Conservation (phyloP, 2,329 filamentous ascomycete genomes). For the Knufia petricola region DNA sequence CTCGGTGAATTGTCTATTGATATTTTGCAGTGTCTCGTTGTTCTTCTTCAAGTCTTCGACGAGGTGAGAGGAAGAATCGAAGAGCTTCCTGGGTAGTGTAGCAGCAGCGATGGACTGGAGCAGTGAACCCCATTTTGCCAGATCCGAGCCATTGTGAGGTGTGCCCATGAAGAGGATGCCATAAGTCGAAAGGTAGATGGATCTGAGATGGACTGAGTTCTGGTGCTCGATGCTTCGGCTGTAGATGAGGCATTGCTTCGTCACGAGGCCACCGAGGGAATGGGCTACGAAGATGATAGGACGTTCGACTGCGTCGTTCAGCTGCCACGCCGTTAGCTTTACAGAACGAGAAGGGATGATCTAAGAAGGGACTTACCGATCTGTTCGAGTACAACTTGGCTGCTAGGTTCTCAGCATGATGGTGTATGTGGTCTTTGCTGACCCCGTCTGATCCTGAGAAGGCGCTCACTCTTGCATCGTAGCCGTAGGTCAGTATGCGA, state of each 20-base stretch:
- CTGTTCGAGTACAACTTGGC: constrained; percentile 54
- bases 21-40: constrained; percentile 64
- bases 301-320: constrained; percentile 43
- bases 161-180: constrained; percentile 70
- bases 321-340: constrained; percentile 22
- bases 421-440: constrained; percentile 57
- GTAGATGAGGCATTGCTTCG: constrained; percentile 60
- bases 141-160: constrained; percentile 60
- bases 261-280: constrained; percentile 61
- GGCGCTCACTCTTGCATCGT: constrained; percentile 55
- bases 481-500: constrained; percentile 62
- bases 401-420: constrained; percentile 62
- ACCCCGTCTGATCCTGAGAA: constrained; percentile 45
- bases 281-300: constrained; percentile 71
- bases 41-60: constrained; percentile 62
- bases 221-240: constrained; percentile 50
- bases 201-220: constrained; percentile 54
- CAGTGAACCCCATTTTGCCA: constrained; percentile 58
- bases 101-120: constrained; percentile 59
- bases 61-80: constrained; percentile 59
- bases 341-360: not conserved
- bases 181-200: constrained; percentile 65
- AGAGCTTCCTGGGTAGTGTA: constrained; percentile 54
- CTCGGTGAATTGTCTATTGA: constrained; percentile 63
- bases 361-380: constrained; percentile 28